Conservation (phyloP, 2,329 filamentous ascomycete genomes). For the Aspergillus cejpii region DNA sequence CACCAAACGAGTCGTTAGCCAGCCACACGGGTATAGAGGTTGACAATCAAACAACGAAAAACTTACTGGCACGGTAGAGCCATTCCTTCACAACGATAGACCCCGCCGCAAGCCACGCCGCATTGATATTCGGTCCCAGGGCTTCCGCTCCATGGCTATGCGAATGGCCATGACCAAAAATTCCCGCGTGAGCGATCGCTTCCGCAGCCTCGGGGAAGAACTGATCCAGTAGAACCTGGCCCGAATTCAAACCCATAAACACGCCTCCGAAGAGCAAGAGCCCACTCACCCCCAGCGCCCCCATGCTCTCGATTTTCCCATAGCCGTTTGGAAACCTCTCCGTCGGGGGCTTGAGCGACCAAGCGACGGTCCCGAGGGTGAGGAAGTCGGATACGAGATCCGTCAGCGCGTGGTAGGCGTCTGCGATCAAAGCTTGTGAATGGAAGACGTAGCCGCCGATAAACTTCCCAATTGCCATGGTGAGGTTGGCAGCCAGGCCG, state of each 20-base stretch:
- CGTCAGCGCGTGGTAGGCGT: slow-evolving; percentile 91
- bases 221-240: slow-evolving; percentile 62
- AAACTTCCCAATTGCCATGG: slow-evolving; percentile 91
- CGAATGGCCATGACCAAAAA: slow-evolving; percentile 52
- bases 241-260: slow-evolving; percentile 80
- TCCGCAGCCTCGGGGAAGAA: slow-evolving; percentile 62
- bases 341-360: slow-evolving; percentile 79
- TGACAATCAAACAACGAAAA: neutral
- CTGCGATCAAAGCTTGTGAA: slow-evolving; percentile 85
- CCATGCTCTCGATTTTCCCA: slow-evolving; percentile 95
- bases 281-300: slow-evolving; percentile 84
- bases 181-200: slow-evolving; percentile 34
- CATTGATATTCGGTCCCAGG: slow-evolving; percentile 76
- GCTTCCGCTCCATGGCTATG: slow-evolving; percentile 49
- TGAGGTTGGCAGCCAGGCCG: slow-evolving; percentile 79
- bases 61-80: slow-evolving; percentile 91
- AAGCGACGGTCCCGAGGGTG: slow-evolving; percentile 89
- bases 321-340: slow-evolving; percentile 82
- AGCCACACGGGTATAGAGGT: too few species aligned
- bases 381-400: slow-evolving; percentile 93
- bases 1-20: slow-evolving; percentile 7
- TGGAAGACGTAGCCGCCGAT: slow-evolving; percentile 90
- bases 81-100: slow-evolving; percentile 93
- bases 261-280: slow-evolving; percentile 83
- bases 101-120: slow-evolving; percentile 85